Percentiles rank a stretch among this genome's conserved stretches.
These are phyloP conservation scores for Ganoderma resinaceum DNA, from an alignment of 1,284 basidiomycete species.

Conservation along the genomic window DNA sequence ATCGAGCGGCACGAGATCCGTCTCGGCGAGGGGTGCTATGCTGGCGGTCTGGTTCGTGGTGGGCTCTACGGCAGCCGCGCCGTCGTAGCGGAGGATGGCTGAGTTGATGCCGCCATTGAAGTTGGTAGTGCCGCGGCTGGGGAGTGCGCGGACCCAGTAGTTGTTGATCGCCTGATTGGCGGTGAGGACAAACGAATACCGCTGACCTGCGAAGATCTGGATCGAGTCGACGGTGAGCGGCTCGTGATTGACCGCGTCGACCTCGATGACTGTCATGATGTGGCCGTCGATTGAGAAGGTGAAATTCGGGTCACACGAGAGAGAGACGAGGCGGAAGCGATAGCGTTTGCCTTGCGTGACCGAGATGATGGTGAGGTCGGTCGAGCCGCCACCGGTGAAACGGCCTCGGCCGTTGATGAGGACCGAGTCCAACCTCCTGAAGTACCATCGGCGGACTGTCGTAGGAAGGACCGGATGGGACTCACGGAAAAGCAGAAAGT, in stretches of 20 bases:
- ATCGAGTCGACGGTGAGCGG: constrained; percentile 41
- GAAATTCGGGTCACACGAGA: constrained; percentile 45
- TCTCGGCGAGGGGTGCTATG: constrained; percentile 35
- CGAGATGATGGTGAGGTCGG: constrained; percentile 40
- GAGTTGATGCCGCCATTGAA: constrained; percentile 48
- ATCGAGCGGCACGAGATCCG: constrained; percentile 32
- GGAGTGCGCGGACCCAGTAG: constrained; percentile 34
- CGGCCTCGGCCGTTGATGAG: constrained; percentile 60
- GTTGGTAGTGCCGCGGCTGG: constrained; percentile 38
- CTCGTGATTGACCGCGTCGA: constrained; percentile 42
- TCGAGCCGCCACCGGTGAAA: constrained; percentile 27
- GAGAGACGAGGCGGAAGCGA: constrained; percentile 56
- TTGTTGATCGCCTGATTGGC: constrained; percentile 22
- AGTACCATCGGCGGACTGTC: background rate
- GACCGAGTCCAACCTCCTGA: constrained; percentile 38
- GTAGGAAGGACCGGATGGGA: background rate
- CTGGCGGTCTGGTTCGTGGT: constrained; percentile 37
- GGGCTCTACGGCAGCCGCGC: constrained; percentile 54
- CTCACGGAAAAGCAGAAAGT: constrained; percentile 25
- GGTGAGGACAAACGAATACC: constrained; percentile 43
- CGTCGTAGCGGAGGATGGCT: constrained; percentile 35
- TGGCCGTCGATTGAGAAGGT: constrained; percentile 47
- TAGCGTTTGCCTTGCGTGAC: constrained; percentile 47
- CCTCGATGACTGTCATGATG: constrained; percentile 46
- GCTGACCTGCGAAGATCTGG: constrained; percentile 45